A percentile compares a stretch with the other conserved stretches of the same genome.
These are phyloP conservation scores for Pyrrhoderma lamaoense DNA, from an alignment of 1,284 basidiomycete species.

Conservation along the genomic window DNA sequence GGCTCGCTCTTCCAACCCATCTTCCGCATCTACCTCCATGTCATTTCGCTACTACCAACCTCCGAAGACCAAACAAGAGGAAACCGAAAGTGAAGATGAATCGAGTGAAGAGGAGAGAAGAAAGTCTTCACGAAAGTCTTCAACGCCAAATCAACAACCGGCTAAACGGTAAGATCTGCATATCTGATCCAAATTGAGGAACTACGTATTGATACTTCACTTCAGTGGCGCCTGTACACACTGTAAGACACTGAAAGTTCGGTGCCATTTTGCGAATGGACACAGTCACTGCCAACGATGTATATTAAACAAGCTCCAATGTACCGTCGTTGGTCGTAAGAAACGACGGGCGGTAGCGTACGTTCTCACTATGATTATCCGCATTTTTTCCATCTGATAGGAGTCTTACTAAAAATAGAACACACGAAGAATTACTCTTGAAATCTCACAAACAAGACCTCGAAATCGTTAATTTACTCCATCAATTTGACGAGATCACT, in stretches of 20 bases:
- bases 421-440: constrained; percentile 49
- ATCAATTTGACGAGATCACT: constrained; percentile 40
- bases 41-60: constrained; percentile 19
- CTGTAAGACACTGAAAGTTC: constrained; percentile 28
- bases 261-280: constrained; percentile 41
- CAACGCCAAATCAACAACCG: neutral
- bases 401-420: constrained; percentile 28
- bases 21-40: constrained; percentile 15
- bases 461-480: constrained; percentile 40
- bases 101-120: constrained; percentile 12
- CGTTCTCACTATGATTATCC: constrained; percentile 23
- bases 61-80: constrained; percentile 11
- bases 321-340: constrained; percentile 44
- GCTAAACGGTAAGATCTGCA: constrained; percentile 2
- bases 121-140: constrained; percentile 3
- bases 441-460: constrained; percentile 40
- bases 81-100: constrained; percentile 13
- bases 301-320: constrained; percentile 38
- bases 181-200: neutral
- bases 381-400: constrained; percentile 3
- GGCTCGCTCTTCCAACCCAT: constrained; percentile 2
- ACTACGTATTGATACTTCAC: neutral
- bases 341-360: constrained; percentile 50
- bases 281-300: constrained; percentile 42
- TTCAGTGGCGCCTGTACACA: constrained; percentile 16